phyloP scores from a whole-genome alignment of 768 basidiomycete species.

The Phallus indusiatus region DNA sequence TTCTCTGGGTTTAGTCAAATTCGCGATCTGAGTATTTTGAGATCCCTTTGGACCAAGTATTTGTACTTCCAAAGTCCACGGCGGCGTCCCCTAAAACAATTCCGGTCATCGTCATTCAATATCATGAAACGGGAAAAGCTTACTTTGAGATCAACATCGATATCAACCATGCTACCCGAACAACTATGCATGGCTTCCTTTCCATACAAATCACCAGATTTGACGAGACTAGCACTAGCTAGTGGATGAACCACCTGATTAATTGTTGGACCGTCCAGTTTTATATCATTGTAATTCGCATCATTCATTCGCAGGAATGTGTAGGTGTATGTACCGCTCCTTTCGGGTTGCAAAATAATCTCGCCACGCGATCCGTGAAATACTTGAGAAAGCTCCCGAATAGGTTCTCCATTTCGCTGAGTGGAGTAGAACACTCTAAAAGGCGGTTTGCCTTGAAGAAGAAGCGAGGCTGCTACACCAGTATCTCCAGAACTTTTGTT shows the following conservation, averaged over 20 bases:
- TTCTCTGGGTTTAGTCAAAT: slow-evolving; percentile 46
- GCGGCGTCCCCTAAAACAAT: slow-evolving; percentile 63
- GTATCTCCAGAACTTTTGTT: slow-evolving; percentile 71
- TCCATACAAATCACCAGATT: slow-evolving; percentile 43
- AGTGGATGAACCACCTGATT: slow-evolving; percentile 86
- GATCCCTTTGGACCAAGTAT: slow-evolving; percentile 64
- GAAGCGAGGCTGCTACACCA: slow-evolving; percentile 78
- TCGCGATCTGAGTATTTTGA: slow-evolving; percentile 44
- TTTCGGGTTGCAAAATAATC: slow-evolving; percentile 73
- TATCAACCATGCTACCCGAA: slow-evolving; percentile 61
- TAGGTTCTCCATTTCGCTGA: slow-evolving; percentile 58
- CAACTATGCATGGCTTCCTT: slow-evolving; percentile 48
- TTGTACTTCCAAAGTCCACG: slow-evolving; percentile 82
- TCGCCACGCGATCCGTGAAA: slow-evolving; percentile 70
- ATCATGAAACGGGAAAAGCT: slow-evolving; percentile 14
- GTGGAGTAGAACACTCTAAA: slow-evolving; percentile 76
- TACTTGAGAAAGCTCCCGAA: slow-evolving; percentile 48
- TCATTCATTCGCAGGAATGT: slow-evolving; percentile 74
- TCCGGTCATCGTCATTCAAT: neutral
- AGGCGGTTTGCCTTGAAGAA: slow-evolving; percentile 82
- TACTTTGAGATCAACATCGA: slow-evolving; percentile 77
- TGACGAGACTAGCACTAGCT: slow-evolving; percentile 68
- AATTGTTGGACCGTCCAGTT: slow-evolving; percentile 66
- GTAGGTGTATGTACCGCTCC: slow-evolving; percentile 82
- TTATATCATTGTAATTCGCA: slow-evolving; percentile 69